Conservation (phyloP, 2,329 filamentous ascomycete species). For the Monilinia fructigena region DNA sequence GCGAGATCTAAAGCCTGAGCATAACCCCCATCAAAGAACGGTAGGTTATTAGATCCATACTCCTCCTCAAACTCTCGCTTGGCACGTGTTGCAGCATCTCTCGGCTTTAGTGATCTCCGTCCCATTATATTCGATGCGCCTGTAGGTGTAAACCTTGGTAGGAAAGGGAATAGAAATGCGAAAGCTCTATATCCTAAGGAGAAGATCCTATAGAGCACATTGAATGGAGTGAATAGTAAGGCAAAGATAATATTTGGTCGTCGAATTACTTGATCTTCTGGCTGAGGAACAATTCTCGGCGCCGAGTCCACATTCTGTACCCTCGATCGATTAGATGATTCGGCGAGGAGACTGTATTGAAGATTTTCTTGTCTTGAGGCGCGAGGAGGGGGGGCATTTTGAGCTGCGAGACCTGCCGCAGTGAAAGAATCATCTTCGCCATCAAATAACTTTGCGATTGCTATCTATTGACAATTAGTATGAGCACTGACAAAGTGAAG, state of each 20-base stretch:
- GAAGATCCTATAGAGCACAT: constrained; percentile 70
- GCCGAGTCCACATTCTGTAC: constrained; percentile 58
- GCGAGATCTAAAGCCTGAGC: constrained; percentile 87
- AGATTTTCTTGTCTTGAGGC: constrained; percentile 72
- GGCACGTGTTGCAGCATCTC: constrained; percentile 85
- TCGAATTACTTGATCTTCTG: constrained; percentile 61
- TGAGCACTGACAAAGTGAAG: neutral
- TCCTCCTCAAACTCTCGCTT: constrained; percentile 94
- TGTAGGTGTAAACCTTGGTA: constrained; percentile 63
- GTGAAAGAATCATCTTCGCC: constrained; percentile 83
- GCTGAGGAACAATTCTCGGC: constrained; percentile 79
- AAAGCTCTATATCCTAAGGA: constrained; percentile 70
- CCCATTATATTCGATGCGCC: constrained; percentile 62
- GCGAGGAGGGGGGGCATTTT: constrained; percentile 60
- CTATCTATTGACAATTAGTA: constrained; percentile 60
- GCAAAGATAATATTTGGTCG: constrained; percentile 68
- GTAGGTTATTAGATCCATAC: constrained; percentile 69
- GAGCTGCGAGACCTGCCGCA: constrained; percentile 69
- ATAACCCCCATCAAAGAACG: constrained; percentile 85
- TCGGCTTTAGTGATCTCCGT: constrained; percentile 74
- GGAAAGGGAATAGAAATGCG: constrained; percentile 74
- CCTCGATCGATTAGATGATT: constrained; percentile 39
- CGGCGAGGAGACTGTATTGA: constrained; percentile 53
- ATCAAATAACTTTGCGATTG: constrained; percentile 96
- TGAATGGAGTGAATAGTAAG: constrained; percentile 78